Evolutionary conservation across 179 eudicot species (phyloP).

Genomic region (Monotropa hypopitys): DNA sequence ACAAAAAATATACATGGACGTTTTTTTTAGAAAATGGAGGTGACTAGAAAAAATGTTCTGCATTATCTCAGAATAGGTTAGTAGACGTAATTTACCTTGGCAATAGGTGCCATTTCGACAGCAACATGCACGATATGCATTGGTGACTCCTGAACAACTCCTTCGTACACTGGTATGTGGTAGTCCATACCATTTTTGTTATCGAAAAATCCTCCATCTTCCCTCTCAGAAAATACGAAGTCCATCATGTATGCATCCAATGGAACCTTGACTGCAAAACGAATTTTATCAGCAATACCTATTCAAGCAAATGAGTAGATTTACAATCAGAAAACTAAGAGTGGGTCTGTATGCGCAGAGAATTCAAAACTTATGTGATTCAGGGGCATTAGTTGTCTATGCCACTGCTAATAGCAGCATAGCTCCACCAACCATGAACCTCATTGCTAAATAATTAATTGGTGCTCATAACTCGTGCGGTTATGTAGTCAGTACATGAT

Average conservation of each 20-base stretch:
- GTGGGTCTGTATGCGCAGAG: neutral
- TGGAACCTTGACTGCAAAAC: conserved; percentile 84
- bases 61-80: neutral
- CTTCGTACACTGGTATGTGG: conserved; percentile 88
- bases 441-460: neutral
- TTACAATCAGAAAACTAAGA: neutral
- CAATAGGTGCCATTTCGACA: conserved; percentile 99
- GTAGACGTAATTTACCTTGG: conserved; percentile 45
- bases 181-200: conserved; percentile 83
- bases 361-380: neutral
- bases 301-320: neutral
- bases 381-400: neutral
- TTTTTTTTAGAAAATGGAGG: too few relatives aligned
- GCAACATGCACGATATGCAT: conserved; percentile 94
- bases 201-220: conserved; percentile 89
- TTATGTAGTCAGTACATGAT: neutral
- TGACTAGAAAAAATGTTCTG: neutral
- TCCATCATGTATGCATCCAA: conserved; percentile 97
- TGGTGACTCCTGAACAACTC: conserved; percentile 80
- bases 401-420: neutral
- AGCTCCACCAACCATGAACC: neutral
- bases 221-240: conserved; percentile 85
- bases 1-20: neutral
- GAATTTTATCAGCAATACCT: neutral
- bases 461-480: neutral